A percentile compares a stretch with the other conserved stretches of the same genome.
phyloP scores from a whole-genome alignment of 2,329 filamentous ascomycete species.

The Beauveria asiatica region DNA sequence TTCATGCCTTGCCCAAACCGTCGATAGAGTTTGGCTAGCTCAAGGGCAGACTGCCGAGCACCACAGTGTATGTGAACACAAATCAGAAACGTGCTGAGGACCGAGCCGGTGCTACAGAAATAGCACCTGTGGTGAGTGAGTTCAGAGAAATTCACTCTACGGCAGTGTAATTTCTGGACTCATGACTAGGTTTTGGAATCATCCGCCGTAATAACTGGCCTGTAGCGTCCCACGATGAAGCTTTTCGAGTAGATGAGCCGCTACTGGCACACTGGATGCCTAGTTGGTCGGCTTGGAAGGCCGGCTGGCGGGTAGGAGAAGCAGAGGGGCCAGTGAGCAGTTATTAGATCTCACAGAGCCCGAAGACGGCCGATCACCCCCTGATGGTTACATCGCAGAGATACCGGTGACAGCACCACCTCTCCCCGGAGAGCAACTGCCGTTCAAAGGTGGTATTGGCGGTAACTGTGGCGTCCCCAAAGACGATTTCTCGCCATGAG shows the following conservation, averaged over 20 bases:
- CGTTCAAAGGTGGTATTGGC: conserved; percentile 9
- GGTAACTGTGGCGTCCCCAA: conserved; percentile 7
- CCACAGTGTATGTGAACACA: not conserved
- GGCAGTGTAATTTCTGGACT: not conserved
- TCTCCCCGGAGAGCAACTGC: conserved; percentile 10
- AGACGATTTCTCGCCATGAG: conserved; percentile 8
- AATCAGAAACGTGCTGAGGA: conserved; percentile 2
- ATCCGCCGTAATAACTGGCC: not conserved
- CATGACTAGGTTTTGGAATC: not conserved
- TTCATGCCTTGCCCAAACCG: not conserved
- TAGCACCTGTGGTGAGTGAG: not conserved
- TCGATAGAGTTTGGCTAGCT: conserved; percentile 3
- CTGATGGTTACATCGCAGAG: conserved; percentile 20
- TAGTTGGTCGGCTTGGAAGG: not conserved
- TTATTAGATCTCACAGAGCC: conserved; percentile 6
- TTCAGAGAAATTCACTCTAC: not conserved
- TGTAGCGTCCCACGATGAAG: too few species aligned
- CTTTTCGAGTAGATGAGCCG: not conserved
- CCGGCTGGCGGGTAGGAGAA: not conserved
- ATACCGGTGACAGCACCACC: conserved; percentile 13
- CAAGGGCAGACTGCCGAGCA: not conserved
- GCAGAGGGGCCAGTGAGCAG: not conserved
- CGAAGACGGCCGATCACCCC: conserved; percentile 11
- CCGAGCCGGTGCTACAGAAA: not conserved
- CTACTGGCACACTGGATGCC: not conserved